phyloP scores from a whole-genome alignment of 2,329 filamentous ascomycete genomes.

The Fusarium gaditjirri region DNA sequence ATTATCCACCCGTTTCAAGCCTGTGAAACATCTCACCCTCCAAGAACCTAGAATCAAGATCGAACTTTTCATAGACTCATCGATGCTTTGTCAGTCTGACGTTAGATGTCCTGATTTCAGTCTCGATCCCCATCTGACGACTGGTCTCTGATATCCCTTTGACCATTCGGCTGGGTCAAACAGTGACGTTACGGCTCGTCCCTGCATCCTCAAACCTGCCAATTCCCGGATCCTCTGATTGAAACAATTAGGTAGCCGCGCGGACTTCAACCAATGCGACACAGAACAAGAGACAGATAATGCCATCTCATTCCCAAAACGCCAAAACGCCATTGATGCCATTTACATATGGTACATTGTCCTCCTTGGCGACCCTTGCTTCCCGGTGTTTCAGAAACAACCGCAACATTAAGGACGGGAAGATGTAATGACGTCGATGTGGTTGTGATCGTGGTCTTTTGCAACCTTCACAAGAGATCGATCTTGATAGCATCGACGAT shows the following conservation, averaged over 20 bases:
- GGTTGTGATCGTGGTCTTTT: constrained; percentile 7
- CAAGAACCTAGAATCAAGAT: constrained; percentile 21
- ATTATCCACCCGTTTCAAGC: constrained; percentile 11
- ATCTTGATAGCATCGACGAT: constrained; percentile 7
- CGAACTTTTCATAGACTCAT: constrained; percentile 32
- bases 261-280: neutral
- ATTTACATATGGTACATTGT: constrained; percentile 26
- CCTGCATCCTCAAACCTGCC: constrained; percentile 20
- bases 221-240: neutral
- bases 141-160: constrained; percentile 3
- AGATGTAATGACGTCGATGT: constrained; percentile 15
- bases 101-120: constrained; percentile 15
- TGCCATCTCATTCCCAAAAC: constrained; percentile 20
- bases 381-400: constrained; percentile 7
- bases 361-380: constrained; percentile 27
- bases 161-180: constrained; percentile 14
- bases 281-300: constrained; percentile 5
- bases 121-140: constrained; percentile 10
- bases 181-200: constrained; percentile 30
- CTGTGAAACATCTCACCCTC: constrained; percentile 35
- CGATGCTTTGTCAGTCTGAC: constrained; percentile 13
- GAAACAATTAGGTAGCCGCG: neutral
- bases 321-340: constrained; percentile 24
- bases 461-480: neutral
- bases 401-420: neutral